Evolutionary conservation across 2,329 filamentous ascomycete species (phyloP).

Genomic region (Hirsutella rhossiliensis): DNA sequence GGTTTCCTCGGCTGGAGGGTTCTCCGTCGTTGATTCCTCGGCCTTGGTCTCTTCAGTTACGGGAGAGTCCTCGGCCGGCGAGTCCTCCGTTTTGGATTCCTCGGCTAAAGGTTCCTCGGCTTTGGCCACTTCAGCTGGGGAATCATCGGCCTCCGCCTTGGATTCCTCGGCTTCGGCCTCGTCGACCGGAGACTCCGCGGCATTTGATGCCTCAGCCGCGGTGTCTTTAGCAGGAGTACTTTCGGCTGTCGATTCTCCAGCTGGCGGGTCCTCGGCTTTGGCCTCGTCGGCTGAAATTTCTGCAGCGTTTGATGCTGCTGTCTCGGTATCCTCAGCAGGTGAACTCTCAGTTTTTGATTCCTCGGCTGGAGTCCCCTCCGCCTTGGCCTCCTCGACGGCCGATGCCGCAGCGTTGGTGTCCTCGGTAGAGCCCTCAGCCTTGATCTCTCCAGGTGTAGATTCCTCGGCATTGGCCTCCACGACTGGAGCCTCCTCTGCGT

Average conservation of each 20-base stretch:
- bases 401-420: background rate
- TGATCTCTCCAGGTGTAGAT: background rate
- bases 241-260: conserved; percentile 1
- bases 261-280: background rate
- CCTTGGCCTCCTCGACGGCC: background rate
- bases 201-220: background rate
- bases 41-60: background rate
- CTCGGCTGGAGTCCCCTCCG: background rate
- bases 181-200: background rate
- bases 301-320: background rate
- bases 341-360: background rate
- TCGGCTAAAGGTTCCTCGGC: background rate
- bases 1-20: background rate
- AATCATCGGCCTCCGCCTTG: conserved; percentile 1
- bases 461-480: conserved; percentile 1
- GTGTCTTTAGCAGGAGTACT: background rate
- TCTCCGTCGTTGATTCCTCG: background rate
- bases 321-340: background rate
- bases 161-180: background rate
- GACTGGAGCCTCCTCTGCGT: conserved; percentile 1
- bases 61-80: conserved; percentile 2
- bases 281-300: background rate
- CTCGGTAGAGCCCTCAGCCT: background rate
- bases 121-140: conserved; percentile 1
- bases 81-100: background rate